These are phyloP conservation scores for Scenedesmus sp. DNA, from an alignment of 163 green algal species.

Conservation along the genomic window DNA sequence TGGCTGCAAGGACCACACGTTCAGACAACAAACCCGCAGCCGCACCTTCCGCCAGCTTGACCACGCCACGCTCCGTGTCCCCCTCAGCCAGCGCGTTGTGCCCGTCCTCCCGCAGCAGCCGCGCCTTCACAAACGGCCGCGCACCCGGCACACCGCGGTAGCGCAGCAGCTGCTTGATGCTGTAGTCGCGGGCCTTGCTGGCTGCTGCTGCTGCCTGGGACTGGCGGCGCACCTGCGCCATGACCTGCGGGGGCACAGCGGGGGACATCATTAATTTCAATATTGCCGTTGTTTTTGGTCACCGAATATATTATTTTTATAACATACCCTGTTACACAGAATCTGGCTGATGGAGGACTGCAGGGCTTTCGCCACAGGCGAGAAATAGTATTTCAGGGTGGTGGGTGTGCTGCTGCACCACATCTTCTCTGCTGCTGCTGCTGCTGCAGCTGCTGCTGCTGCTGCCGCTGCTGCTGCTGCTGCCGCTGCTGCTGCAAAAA, in stretches of 20 bases:
- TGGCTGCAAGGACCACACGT: too few relatives aligned
- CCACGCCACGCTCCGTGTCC: background rate
- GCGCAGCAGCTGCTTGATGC: background rate
- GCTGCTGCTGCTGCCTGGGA: background rate
- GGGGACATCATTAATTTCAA: too few relatives aligned
- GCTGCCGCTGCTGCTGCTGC: background rate
- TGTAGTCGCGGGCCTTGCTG: background rate
- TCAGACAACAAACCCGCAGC: too few relatives aligned
- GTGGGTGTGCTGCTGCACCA: background rate
- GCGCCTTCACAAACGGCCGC: background rate
- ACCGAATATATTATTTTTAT: too few relatives aligned
- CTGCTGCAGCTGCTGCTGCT: background rate
- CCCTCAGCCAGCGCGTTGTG: background rate
- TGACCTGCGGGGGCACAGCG: background rate
- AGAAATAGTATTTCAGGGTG: too few relatives aligned
- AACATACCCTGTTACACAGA: too few relatives aligned
- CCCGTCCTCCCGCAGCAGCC: background rate
- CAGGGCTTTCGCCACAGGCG: background rate
- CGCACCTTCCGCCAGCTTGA: background rate
- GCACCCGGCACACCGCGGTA: background rate
- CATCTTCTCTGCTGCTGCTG: background rate
- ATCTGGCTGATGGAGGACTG: too few relatives aligned
- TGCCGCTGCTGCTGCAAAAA: background rate
- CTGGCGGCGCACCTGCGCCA: background rate
- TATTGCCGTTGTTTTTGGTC: too few relatives aligned